phyloP scores from a whole-genome alignment of 352 stramenopile genomes.

The Plasmopara viticola region DNA sequence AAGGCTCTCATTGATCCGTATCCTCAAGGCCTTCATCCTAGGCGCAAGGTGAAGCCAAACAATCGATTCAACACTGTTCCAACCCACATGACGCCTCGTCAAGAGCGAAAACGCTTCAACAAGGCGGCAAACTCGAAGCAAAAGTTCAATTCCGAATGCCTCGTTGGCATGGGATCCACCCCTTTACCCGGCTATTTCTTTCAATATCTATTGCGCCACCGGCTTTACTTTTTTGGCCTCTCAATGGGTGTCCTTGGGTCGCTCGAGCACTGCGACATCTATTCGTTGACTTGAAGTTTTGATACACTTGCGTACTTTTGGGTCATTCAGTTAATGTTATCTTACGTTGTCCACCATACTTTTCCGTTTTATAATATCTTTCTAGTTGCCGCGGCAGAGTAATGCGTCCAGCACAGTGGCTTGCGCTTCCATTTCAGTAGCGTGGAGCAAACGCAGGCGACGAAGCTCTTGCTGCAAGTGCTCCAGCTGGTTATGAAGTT shows the following conservation, averaged over 20 bases:
- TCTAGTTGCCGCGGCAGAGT: slow-evolving; percentile 1
- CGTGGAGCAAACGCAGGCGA: slow-evolving; percentile 26
- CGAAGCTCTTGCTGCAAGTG: slow-evolving; percentile 21
- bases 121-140: slow-evolving; percentile 10
- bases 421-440: slow-evolving; percentile 32
- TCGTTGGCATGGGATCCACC: slow-evolving; percentile 40
- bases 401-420: slow-evolving; percentile 16
- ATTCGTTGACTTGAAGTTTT: slow-evolving; percentile 4
- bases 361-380: too few relatives aligned
- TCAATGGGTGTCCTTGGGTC: slow-evolving; percentile 23
- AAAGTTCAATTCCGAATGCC: slow-evolving; percentile 34
- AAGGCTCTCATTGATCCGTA: slow-evolving; percentile 18
- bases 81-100: slow-evolving; percentile 19
- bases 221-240: slow-evolving; percentile 37
- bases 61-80: slow-evolving; percentile 17
- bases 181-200: slow-evolving; percentile 34
- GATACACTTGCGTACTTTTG: too few relatives aligned
- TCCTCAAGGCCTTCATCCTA: slow-evolving; percentile 10
- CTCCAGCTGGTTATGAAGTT: slow-evolving; percentile 17
- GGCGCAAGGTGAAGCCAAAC: slow-evolving; percentile 21
- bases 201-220: slow-evolving; percentile 28
- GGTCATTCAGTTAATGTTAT: too few relatives aligned
- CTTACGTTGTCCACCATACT: too few relatives aligned
- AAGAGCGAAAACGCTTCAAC: slow-evolving; percentile 13
- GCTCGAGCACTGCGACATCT: slow-evolving; percentile 27